These are phyloP conservation scores for Colletotrichum aenigma DNA, from an alignment of 2,329 filamentous ascomycete species.

Conservation along the genomic window DNA sequence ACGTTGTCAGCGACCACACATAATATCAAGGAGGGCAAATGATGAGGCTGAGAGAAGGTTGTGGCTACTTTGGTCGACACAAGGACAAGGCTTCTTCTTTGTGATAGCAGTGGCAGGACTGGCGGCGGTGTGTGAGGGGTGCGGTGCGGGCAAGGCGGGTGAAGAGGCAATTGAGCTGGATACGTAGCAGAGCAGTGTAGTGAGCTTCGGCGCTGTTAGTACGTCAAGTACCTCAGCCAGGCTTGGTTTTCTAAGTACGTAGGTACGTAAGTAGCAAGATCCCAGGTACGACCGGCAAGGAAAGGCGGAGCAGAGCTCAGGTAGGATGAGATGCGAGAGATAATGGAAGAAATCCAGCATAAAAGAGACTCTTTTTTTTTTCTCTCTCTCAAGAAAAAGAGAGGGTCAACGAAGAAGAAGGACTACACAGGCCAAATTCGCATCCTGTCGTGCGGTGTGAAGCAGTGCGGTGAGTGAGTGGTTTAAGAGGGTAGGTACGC, in stretches of 20 bases:
- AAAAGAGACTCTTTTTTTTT: background rate
- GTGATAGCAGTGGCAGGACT: background rate
- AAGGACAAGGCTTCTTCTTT: background rate
- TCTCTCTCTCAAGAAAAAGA: background rate
- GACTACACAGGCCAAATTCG: background rate
- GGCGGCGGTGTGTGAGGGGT: background rate
- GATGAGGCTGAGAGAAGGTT: constrained; percentile 1
- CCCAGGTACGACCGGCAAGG: background rate
- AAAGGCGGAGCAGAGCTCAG: background rate
- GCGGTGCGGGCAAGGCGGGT: background rate
- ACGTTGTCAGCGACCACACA: background rate
- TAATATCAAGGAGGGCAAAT: background rate
- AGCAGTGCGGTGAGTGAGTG: background rate
- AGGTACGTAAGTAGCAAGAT: background rate
- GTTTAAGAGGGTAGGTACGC: background rate
- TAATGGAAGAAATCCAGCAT: background rate
- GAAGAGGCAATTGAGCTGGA: background rate
- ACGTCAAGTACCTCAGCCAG: background rate
- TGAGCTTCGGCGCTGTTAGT: background rate
- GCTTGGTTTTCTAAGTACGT: background rate
- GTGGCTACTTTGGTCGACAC: background rate
- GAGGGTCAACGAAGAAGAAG: background rate
- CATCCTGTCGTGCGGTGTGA: background rate
- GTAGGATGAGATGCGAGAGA: background rate
- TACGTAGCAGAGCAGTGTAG: background rate